Evolutionary conservation across 768 basidiomycete species (phyloP).

Genomic region (Phylloporus sp.): DNA sequence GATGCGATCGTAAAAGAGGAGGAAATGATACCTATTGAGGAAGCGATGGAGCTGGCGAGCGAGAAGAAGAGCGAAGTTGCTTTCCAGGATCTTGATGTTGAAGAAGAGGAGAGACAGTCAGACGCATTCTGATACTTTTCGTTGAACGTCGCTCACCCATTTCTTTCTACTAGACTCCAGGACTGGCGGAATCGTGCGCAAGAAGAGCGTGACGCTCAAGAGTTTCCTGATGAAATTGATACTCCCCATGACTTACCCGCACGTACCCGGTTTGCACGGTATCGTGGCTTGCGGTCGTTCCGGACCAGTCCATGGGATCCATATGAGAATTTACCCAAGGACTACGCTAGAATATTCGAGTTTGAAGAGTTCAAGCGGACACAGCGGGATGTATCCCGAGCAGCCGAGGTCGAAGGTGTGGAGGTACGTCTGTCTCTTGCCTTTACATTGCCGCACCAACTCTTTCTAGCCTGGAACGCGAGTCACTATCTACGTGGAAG

Average conservation of each 20-base stretch:
- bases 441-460: neutral
- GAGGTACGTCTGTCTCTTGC: slow-evolving; percentile 48
- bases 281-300: slow-evolving; percentile 87
- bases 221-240: slow-evolving; percentile 96
- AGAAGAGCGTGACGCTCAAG: slow-evolving; percentile 75
- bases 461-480: slow-evolving; percentile 67
- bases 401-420: slow-evolving; percentile 65
- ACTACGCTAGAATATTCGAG: slow-evolving; percentile 94
- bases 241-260: slow-evolving; percentile 86
- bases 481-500: slow-evolving; percentile 72
- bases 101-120: slow-evolving; percentile 86
- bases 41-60: slow-evolving; percentile 53
- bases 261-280: slow-evolving; percentile 81
- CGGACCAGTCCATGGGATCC: slow-evolving; percentile 97
- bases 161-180: slow-evolving; percentile 46
- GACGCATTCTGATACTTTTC: slow-evolving; percentile 23
- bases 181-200: slow-evolving; percentile 66
- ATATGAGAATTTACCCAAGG: slow-evolving; percentile 89
- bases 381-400: slow-evolving; percentile 62
- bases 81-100: slow-evolving; percentile 75
- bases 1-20: slow-evolving; percentile 45
- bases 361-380: slow-evolving; percentile 94
- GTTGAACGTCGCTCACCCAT: neutral
- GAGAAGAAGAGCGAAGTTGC: slow-evolving; percentile 49
- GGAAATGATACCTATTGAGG: slow-evolving; percentile 57